Base-by-base conservation (phyloP, 805 yeast species). In the Priceomyces haplophilus region DNA sequence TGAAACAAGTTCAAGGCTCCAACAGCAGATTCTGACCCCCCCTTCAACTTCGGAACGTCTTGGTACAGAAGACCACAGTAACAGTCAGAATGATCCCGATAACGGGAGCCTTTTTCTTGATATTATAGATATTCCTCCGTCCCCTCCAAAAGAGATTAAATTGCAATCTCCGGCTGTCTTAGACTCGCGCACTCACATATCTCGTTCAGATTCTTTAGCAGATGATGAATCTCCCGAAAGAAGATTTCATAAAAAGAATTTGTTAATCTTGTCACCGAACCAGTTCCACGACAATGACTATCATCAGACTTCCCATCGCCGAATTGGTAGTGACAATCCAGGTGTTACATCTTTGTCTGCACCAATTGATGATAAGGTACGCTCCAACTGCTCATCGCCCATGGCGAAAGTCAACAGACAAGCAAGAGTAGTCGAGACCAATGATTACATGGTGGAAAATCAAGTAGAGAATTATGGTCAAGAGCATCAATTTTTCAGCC, bases 361-460 rank as follows among this genome's bases (percentile, higher is more conserved):
- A 8, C 42, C 43, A 2, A 18, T 15, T 10, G 54, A 54, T 3
- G 69, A 61, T 4, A 49, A 41, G 3, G 41, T 45, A 18, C 47
- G 52, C 25, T 47, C 53, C 5, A 54, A 72, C 36, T 58, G 65
- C 19, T 54, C 69, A 6, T 66, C 73, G 21, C 76, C 76, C 5
- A 55, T 65, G 55, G 76, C 74, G 1, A 64, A 55, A 47, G 69
- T 59, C 5, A 70, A 70, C 42, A 56, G 76, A 40, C 76, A 70
- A 48, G 76, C 76, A 2, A 58, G 75, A 21, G 73, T 70, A 7
- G 65, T 70, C 3, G 76, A 70, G 45, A 62, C 69, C 2, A 59
- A 55, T 39, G 67, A 64, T 24, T 58, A 49, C 15, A 13, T 19
- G 36, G 31, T 19, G 16, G 41, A 17, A 7, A 21, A 15, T 25